phyloP scores from a whole-genome alignment of 1,284 basidiomycete genomes.

The Cutaneotrichosporon sp. region DNA sequence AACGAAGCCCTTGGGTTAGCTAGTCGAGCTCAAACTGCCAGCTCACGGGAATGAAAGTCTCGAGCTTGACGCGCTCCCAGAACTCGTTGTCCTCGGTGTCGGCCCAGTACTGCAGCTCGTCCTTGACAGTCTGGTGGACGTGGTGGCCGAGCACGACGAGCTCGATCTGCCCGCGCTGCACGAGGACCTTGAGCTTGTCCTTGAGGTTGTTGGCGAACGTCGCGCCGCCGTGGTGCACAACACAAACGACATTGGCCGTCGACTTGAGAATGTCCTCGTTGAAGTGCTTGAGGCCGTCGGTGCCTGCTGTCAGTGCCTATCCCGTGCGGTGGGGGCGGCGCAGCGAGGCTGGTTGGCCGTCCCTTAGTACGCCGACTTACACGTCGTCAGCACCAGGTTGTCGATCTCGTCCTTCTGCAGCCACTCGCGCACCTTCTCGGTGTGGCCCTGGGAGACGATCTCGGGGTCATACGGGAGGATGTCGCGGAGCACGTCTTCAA shows the following conservation, averaged over 20 bases:
- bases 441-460: not conserved
- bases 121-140: not conserved
- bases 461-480: constrained; percentile 7
- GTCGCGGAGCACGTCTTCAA: not conserved
- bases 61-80: not conserved
- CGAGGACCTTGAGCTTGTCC: not conserved
- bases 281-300: not conserved
- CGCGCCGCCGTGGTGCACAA: constrained; percentile 14
- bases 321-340: not conserved
- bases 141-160: constrained; percentile 12
- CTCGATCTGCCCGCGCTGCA: not conserved
- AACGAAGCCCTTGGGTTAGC: constrained; percentile 10
- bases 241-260: constrained; percentile 12
- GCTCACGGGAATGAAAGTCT: constrained; percentile 10
- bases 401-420: constrained; percentile 6
- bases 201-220: not conserved
- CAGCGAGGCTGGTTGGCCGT: too few species aligned
- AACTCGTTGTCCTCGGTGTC: not conserved
- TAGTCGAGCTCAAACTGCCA: too few species aligned
- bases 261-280: not conserved
- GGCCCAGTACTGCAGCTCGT: constrained; percentile 12
- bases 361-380: not conserved
- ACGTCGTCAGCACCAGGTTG: constrained; percentile 13
- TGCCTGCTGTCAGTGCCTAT: constrained; percentile 5
- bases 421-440: not conserved